Evolutionary conservation across 768 basidiomycete species (phyloP), one percentile per base, ranked within the genome.

Genomic region (Leccinum fibrillosum): DNA sequence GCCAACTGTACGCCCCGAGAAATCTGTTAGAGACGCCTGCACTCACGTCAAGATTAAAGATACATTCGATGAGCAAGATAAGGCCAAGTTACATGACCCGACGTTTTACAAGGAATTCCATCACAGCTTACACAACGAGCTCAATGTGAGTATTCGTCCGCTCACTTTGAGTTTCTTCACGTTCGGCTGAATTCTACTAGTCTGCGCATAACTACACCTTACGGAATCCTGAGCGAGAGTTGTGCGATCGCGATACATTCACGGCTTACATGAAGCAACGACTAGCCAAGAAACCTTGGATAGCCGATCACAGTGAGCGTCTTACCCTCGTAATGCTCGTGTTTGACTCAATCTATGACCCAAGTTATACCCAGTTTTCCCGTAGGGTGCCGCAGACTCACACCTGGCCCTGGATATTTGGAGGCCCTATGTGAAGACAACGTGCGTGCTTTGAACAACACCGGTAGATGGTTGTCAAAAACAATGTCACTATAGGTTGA

Each of bases 401-500:
- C 86, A 0, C 85, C 86, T 2, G 86, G 86, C 0, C 84, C 84
- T 10, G 86, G 86, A 2, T 89, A 86, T 66, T 76, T 88, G 34
- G 85, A 88, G 62, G 82, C 86, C 0, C 71, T 88, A 2, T 83
- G 81, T 57, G 77, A 81, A 69, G 81, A 83, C 61, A 87, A 88
- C 64, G 86, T 62, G 3, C 10, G 60, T 50, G 6, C 10, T 28
- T 39, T 4, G 11, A 32, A 11, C 9, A n/a, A 25, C 1, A 4
- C 17, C 8, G 21, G 4, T 10, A 3, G 21, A 44, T 25, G 4
- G 9, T 26, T 15, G 12, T 47, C 34, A 37, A 61, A 25, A 12
- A 2, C 21, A 1, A 42, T 19, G 0, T 3, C 10, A 44, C 5
- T 10, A 42, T 25, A 57, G 61, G 61, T 84, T 39, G 79, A 83